Evolutionary conservation across 2,329 filamentous ascomycete species (phyloP), one percentile per base, ranked within the genome.

Genomic region (Capronia americana): DNA sequence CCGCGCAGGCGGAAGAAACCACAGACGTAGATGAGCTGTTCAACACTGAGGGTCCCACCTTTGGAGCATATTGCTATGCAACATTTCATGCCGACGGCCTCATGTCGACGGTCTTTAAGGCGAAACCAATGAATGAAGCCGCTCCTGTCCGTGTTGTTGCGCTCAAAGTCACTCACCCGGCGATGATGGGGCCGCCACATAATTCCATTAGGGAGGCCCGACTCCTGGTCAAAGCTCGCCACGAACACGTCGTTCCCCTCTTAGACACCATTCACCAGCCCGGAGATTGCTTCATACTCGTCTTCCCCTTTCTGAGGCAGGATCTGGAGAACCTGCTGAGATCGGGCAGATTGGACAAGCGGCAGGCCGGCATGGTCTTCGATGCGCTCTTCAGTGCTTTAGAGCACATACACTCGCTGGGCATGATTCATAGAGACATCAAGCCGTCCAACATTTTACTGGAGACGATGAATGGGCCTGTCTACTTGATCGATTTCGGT

Each of bases 391-490:
- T 97, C 74, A 77, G 79, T 3, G 93, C 87, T 6, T 84, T 99
- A 1, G 80, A 80, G 1, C 85, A 91, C 72, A 82, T 97, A 1
- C 95, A 99, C 76, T 72, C 77, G 7, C 80, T 87, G 26, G 90
- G 88, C 7, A 93, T 99, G 65, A 90, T 99, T 62, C 95, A 99
- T 77, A 89, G 95, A 64, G 95, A 99, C 75, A 82, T 99, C 75
- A 99, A 99, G 75, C 95, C 95, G 0, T 93, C 92, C 0, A 96
- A 97, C 61, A 85, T 99, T 41, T 82, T 97, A 8, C 84, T 97
- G 54, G 81, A 85, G 50, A 87, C 89, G 0, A 80, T 85, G 0
- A 81, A 85, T 5, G 91, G 91, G 0, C 90, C 92, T 4, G 92
- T 91, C 3, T 91, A 89, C 72, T 84, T 99, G 2, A 88, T 92